These are phyloP conservation scores for Scedosporium boydii DNA, from an alignment of 2,329 filamentous ascomycete genomes.

Conservation along the genomic window DNA sequence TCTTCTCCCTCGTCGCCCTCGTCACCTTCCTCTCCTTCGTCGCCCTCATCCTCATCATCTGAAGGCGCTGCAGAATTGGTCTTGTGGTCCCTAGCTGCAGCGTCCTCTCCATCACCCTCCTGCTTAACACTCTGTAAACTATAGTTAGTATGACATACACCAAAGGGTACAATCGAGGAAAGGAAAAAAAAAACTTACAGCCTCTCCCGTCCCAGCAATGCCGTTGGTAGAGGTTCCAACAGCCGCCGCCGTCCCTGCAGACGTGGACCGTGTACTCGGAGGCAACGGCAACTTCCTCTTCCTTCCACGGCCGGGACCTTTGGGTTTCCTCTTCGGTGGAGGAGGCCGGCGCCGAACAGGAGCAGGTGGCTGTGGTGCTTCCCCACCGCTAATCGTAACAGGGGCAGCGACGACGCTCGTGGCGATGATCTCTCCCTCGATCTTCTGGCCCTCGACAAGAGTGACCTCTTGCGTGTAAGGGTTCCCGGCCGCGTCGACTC, in stretches of 20 bases:
- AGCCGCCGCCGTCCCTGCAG: conserved; percentile 25
- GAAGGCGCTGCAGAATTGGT: conserved; percentile 35
- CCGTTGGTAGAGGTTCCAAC: conserved; percentile 20
- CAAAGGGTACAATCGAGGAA: conserved; percentile 13
- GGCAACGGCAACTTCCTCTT: conserved; percentile 57
- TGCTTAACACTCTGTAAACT: conserved; percentile 26
- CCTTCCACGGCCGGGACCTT: conserved; percentile 64
- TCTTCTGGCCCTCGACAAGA: conserved; percentile 65
- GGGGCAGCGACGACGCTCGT: conserved; percentile 47
- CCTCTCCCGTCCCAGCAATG: conserved; percentile 20
- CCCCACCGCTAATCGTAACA: conserved; percentile 46
- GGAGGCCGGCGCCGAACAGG: conserved; percentile 52
- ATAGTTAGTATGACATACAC: background rate
- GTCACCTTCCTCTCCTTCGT: conserved; percentile 36
- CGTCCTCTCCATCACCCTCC: conserved; percentile 35
- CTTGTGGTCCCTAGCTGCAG: conserved; percentile 38
- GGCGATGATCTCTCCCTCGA: conserved; percentile 73
- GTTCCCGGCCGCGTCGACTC: conserved; percentile 69
- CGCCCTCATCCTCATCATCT: conserved; percentile 38
- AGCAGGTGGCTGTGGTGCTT: conserved; percentile 26
- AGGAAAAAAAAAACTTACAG: conserved; percentile 16
- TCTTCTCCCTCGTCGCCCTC: conserved; percentile 34
- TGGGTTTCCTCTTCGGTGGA: conserved; percentile 72
- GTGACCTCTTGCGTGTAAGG: conserved; percentile 77
- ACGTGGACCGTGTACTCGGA: conserved; percentile 21